Percentiles rank a stretch among this genome's conserved stretches.
These are phyloP conservation scores for Diutina pseudorugosa DNA, from an alignment of 1,139 yeast genomes.

Conservation along the genomic window DNA sequence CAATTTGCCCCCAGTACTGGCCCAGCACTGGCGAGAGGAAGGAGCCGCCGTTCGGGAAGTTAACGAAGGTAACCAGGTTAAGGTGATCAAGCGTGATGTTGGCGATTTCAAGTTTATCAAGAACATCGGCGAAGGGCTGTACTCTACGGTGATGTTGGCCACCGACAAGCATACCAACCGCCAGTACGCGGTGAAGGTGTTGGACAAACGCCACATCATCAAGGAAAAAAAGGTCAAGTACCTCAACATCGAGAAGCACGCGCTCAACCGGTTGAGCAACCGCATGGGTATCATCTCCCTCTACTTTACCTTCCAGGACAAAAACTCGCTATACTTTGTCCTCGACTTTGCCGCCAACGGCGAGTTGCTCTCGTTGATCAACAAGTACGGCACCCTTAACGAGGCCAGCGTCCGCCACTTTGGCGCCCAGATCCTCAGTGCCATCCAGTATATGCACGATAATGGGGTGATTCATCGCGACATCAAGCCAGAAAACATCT, in stretches of 20 bases:
- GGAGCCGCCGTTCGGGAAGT: slow-evolving; percentile 28
- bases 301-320: slow-evolving; percentile 91
- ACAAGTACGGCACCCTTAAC: slow-evolving; percentile 65
- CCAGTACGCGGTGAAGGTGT: slow-evolving; percentile 80
- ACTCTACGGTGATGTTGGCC: slow-evolving; percentile 86
- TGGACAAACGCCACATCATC: slow-evolving; percentile 88
- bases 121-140: slow-evolving; percentile 90
- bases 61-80: slow-evolving; percentile 8
- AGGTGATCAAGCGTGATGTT: slow-evolving; percentile 47
- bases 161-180: slow-evolving; percentile 61
- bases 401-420: slow-evolving; percentile 69
- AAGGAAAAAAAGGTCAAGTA: slow-evolving; percentile 92
- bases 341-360: slow-evolving; percentile 91
- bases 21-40: slow-evolving; percentile 19
- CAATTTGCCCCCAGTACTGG: background rate
- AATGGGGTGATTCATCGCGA: slow-evolving; percentile 75
- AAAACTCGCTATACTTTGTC: slow-evolving; percentile 77
- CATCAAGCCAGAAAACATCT: slow-evolving; percentile 65
- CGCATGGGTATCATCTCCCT: slow-evolving; percentile 66
- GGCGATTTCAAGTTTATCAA: slow-evolving; percentile 81
- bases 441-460: slow-evolving; percentile 57
- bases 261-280: slow-evolving; percentile 72
- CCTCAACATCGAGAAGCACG: slow-evolving; percentile 79
- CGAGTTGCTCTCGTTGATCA: slow-evolving; percentile 69
- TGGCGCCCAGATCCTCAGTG: slow-evolving; percentile 51